Percentiles rank a stretch among this genome's conserved stretches.
These are phyloP conservation scores for Soucietia sequanensis DNA, from an alignment of 805 yeast species.

Conservation along the genomic window DNA sequence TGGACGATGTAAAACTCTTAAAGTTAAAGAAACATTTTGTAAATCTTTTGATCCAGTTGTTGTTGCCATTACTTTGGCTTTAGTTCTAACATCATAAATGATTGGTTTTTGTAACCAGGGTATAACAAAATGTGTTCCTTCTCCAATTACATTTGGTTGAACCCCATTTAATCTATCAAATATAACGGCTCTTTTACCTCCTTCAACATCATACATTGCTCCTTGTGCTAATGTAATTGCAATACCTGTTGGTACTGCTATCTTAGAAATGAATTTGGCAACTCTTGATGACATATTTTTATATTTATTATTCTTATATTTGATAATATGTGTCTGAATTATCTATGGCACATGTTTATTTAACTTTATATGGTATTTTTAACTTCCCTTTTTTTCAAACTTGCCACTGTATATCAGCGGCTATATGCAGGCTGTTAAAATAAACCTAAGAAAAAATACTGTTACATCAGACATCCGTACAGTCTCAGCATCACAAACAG, in stretches of 20 bases:
- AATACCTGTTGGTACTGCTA: conserved; percentile 72
- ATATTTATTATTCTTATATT: too few species aligned
- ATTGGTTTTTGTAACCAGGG: conserved; percentile 97
- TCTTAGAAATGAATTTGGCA: conserved; percentile 35
- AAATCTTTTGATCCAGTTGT: conserved; percentile 96
- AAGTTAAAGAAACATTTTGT: conserved; percentile 90
- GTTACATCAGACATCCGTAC: too few species aligned
- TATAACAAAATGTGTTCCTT: conserved; percentile 91
- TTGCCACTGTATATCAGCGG: too few species aligned
- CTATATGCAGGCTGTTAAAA: too few species aligned
- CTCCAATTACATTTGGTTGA: conserved; percentile 84
- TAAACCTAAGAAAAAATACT: too few species aligned
- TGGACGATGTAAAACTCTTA: conserved; percentile 92
- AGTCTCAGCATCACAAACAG: too few species aligned
- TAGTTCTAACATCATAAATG: conserved; percentile 90
- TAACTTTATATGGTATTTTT: too few species aligned
- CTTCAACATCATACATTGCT: conserved; percentile 91
- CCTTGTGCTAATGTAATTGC: conserved; percentile 72
- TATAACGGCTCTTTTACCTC: conserved; percentile 94
- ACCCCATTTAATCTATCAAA: conserved; percentile 92
- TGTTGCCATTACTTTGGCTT: conserved; percentile 88
- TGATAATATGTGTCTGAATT: too few species aligned
- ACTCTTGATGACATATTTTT: conserved; percentile 33
- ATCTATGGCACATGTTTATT: too few species aligned
- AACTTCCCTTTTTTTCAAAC: too few species aligned